Evolutionary conservation across 2,329 filamentous ascomycete genomes (phyloP), one percentile per base, ranked within the genome.

Genomic region (Dothistroma pini): DNA sequence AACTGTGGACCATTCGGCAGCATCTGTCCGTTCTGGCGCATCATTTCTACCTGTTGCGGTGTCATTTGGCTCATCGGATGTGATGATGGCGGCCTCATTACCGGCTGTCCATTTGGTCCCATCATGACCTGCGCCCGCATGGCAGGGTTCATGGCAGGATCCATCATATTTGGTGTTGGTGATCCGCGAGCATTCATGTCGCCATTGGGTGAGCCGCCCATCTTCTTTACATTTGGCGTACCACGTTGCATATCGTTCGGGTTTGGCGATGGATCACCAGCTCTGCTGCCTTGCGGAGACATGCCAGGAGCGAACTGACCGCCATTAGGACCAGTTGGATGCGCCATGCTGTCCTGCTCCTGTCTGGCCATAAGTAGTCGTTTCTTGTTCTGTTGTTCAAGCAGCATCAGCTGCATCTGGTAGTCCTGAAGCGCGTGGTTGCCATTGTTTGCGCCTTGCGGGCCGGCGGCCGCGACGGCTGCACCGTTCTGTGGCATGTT

Each of bases 341-440:
- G 66, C 55, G 78, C 81, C 75, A 87, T 83, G 71, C 78, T 85
- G 65, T 93, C 90, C 75, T 93, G 89, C 73, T 92, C 86, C 76
- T 87, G 89, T 19, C 90, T 86, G 41, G 90, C 90, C 89, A 92
- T 91, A 81, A 92, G 86, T 54, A 93, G 81, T 19, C 90, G 82
- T 76, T 92, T 93, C 81, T 93, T 93, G 70, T 93, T 93, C 76
- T 93, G 89, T 76, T 93, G 90, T 76, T 93, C 90, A 16, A 93
- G 82, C 54, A 93, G 78, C 90, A 93, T 93, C 72, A 93, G 78
- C 74, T 93, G 90, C 89, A 93, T 93, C 78, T 93, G 90, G 70
- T 93, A 93, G 74, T 95, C 90, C 75, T 93, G 89, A 51, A 93
- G 81, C 22, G 90, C 90, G 74, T 93, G 89, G 73, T 91, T 93